Conservation (phyloP, 148 eudicot species). For the Tetragonia tetragonoides region DNA sequence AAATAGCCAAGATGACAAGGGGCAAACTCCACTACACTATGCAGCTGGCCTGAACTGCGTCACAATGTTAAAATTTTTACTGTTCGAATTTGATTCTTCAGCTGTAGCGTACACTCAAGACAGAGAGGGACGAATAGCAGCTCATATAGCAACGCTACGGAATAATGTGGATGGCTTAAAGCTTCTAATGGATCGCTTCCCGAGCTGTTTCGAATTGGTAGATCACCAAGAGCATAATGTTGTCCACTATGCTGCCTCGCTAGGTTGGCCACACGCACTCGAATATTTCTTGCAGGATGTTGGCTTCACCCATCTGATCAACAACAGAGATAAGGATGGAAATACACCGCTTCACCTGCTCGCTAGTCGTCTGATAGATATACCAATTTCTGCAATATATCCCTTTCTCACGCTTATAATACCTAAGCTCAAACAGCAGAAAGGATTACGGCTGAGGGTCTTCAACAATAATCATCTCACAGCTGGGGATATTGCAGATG, state of each 20-base stretch:
- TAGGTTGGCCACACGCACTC: background rate
- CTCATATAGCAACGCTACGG: background rate
- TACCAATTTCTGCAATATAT: background rate
- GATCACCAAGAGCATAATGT: background rate
- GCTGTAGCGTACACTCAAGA: background rate
- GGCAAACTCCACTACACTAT: too few species aligned
- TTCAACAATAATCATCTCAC: background rate
- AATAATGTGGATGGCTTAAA: background rate
- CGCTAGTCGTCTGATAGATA: too few species aligned
- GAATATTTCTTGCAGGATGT: background rate
- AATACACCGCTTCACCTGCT: slow-evolving; percentile 4
- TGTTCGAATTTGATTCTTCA: background rate
- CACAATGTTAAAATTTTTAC: background rate
- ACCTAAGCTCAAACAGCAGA: background rate
- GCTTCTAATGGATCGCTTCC: slow-evolving; percentile 1
- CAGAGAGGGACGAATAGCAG: background rate
- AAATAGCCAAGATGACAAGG: too few species aligned
- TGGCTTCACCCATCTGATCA: background rate
- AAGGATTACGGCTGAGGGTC: too few species aligned
- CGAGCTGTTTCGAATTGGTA: background rate
- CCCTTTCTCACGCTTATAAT: background rate
- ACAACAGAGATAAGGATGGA: background rate
- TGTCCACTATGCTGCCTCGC: background rate
- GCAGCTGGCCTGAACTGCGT: background rate
- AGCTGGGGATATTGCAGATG: background rate